Evolutionary conservation across 345 rosid genomes (phyloP), one percentile per base, ranked within the genome.

Genomic region (Jatropha curcas): DNA sequence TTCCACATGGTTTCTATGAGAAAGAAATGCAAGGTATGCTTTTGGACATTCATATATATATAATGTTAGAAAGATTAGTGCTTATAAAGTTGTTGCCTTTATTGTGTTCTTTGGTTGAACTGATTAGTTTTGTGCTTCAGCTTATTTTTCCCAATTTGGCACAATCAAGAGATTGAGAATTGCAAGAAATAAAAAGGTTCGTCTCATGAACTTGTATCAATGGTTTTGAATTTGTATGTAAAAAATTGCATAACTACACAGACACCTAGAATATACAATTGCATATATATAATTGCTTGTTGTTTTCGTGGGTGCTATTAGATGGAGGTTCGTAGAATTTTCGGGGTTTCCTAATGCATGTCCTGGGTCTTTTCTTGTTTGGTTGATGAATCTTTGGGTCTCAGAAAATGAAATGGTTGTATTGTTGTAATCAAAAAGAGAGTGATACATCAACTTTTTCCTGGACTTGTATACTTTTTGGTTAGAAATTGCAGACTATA

Each of bases 1-100:
- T 96, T 25, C 99, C 98, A 2, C 98, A 93, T 76, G 98, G 97
- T 2, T 93, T 96, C 80, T 96, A 90, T 24, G 98, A 96, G 84
- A 78, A 81, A 51, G 98, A 96, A 81, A 96, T 96, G 82, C 76
- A 90, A 83, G 93, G 99, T 95, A 11, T 43, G 35, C 51, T 19
- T 17, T 7, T n/a, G n/a, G n/a, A n/a, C n/a, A n/a, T n/a, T n/a
- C 1, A 52, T n/a, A 25, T 20, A 57, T 60, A 35, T 25, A 0
- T 24, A 27, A 28, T 53, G 33, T 2, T 10, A 7, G 7, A 20
- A 2, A 17, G 9, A 56, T 52, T 31, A 34, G 33, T 41, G 31
- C n/a, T 56, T 48, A 11, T 45, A 35, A 16, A 3, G 39, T 20
- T 71, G 35, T 7, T 70, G 43, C 31, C 35, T 11, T 14, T 28